These are phyloP conservation scores for Backusella luteola DNA, from an alignment of 192 early-diverging fungal genomes.

Conservation along the genomic window DNA sequence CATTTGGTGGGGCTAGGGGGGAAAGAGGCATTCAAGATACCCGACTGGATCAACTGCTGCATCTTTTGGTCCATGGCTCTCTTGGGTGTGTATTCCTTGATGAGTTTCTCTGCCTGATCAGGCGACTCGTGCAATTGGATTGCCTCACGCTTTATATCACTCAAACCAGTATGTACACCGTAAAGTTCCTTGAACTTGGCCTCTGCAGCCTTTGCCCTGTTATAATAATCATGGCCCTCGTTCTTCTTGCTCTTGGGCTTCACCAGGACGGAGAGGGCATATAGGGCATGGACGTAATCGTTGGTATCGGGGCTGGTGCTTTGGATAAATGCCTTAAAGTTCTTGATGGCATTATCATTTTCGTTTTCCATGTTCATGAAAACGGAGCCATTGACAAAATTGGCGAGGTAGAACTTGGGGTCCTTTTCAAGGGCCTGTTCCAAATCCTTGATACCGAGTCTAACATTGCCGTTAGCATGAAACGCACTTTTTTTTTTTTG, in stretches of 20 bases:
- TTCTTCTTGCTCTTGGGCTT: constrained; percentile 41
- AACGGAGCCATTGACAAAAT: constrained; percentile 36
- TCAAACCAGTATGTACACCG: constrained; percentile 44
- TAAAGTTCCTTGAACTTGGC: constrained; percentile 52
- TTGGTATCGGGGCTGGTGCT: constrained; percentile 51
- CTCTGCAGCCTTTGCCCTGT: constrained; percentile 53
- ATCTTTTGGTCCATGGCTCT: constrained; percentile 29
- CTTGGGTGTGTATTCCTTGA: constrained; percentile 11
- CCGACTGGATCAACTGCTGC: constrained; percentile 36
- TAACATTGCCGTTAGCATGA: not conserved
- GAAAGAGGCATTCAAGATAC: constrained; percentile 43
- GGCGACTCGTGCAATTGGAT: constrained; percentile 38
- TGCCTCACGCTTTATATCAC: constrained; percentile 51
- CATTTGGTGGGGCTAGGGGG: constrained; percentile 42
- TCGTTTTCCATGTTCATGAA: constrained; percentile 42
- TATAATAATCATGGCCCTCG: constrained; percentile 46
- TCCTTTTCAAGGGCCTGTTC: constrained; percentile 21
- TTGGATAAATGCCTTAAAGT: constrained; percentile 51
- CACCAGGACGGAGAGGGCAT: constrained; percentile 44
- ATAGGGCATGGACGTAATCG: constrained; percentile 51
- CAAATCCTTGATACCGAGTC: constrained; percentile 35
- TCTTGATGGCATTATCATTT: constrained; percentile 42
- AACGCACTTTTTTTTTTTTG: not conserved
- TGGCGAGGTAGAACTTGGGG: constrained; percentile 29
- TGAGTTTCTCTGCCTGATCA: constrained; percentile 27